Evolutionary conservation across 768 basidiomycete genomes (phyloP).

Genomic region (Mycena alexandri): DNA sequence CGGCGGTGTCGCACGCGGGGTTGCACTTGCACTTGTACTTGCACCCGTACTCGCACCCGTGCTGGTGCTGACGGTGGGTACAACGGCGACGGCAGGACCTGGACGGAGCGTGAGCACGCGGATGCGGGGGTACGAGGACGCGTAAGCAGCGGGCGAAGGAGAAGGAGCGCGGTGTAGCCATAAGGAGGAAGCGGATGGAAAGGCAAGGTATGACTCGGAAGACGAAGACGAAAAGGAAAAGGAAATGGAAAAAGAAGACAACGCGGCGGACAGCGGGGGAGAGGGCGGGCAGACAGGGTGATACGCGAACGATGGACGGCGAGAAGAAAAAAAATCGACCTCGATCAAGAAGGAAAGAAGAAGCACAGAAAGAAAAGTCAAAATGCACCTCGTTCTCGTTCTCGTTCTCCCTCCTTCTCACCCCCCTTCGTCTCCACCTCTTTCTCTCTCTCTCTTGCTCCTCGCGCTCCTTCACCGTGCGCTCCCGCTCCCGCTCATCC

Average conservation of each 20-base stretch:
- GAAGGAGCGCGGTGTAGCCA: not conserved
- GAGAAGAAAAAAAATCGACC: too few relatives aligned
- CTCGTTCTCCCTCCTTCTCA: too few relatives aligned
- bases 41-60: not conserved
- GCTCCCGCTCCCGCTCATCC: too few relatives aligned
- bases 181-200: not conserved
- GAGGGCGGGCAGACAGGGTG: not conserved
- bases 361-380: too few relatives aligned
- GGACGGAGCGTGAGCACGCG: conserved; percentile 14
- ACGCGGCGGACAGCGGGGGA: too few relatives aligned
- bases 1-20: not conserved
- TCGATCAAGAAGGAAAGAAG: too few relatives aligned
- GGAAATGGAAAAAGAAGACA: not conserved
- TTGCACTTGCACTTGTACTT: not conserved
- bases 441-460: too few relatives aligned
- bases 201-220: too few relatives aligned
- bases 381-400: too few relatives aligned
- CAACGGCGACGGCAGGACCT: not conserved
- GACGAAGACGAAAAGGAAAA: not conserved
- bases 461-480: too few relatives aligned
- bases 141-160: not conserved
- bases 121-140: conserved; percentile 6
- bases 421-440: too few relatives aligned
- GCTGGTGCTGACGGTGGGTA: not conserved
- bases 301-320: not conserved